Evolutionary conservation across 208 protist genomes (phyloP).

Genomic region (Phytomonas sp.): DNA sequence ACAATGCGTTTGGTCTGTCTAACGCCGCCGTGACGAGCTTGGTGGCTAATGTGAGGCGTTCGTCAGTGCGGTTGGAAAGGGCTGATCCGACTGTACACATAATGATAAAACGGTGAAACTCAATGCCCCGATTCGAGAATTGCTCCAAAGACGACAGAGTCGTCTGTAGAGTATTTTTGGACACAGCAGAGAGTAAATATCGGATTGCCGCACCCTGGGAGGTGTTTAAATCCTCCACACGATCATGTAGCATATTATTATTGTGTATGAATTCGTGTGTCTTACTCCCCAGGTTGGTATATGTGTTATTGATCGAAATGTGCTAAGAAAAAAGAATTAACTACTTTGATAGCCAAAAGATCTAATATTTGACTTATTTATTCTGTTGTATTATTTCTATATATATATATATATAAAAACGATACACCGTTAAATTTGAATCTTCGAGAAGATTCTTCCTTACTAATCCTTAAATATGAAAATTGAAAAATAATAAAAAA

Average conservation of each 20-base stretch:
- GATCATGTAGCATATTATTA: slow-evolving; percentile 60
- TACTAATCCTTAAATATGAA: background rate
- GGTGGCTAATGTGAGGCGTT: slow-evolving; percentile 28
- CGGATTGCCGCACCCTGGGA: slow-evolving; percentile 62
- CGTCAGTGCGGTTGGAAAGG: slow-evolving; percentile 24
- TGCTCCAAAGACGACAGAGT: slow-evolving; percentile 64
- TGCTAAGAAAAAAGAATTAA: slow-evolving; percentile 11
- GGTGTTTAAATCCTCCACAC: slow-evolving; percentile 61
- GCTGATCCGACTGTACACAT: slow-evolving; percentile 18
- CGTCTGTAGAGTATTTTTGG: slow-evolving; percentile 66
- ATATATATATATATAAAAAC: slow-evolving; percentile 15
- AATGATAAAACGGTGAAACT: slow-evolving; percentile 57
- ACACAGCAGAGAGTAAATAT: slow-evolving; percentile 58
- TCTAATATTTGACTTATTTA: background rate
- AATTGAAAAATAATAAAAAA: slow-evolving; percentile 8
- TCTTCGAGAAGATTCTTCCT: background rate
- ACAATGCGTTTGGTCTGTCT: slow-evolving; percentile 49
- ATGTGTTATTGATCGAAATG: background rate
- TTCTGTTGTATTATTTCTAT: background rate
- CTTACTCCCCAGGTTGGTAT: background rate
- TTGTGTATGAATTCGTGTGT: background rate
- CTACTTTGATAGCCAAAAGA: background rate
- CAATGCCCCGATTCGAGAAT: slow-evolving; percentile 36
- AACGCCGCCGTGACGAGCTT: slow-evolving; percentile 56
- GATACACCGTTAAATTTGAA: slow-evolving; percentile 3